phyloP scores from a whole-genome alignment of 768 basidiomycete species.

The Suillus lakei region DNA sequence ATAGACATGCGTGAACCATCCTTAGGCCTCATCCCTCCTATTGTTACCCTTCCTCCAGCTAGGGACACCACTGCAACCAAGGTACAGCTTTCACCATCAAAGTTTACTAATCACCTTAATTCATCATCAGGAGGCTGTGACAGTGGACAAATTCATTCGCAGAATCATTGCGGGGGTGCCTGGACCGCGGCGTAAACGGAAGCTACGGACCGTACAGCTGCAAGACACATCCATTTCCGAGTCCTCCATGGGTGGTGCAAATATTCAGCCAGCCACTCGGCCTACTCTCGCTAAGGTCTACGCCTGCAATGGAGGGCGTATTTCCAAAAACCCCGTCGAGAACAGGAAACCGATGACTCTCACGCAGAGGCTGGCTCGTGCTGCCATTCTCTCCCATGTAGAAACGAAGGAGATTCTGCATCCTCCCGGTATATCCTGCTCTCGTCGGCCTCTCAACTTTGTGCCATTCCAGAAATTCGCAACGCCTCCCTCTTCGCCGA shows the following conservation, averaged over 20 bases:
- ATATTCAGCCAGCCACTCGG: constrained; percentile 9
- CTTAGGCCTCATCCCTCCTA: constrained; percentile 19
- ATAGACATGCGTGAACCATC: neutral
- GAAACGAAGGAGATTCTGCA: constrained; percentile 23
- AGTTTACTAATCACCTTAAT: neutral
- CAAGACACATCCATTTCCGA: neutral
- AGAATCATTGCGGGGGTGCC: constrained; percentile 7
- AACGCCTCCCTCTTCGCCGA: constrained; percentile 1
- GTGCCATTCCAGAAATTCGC: constrained; percentile 31
- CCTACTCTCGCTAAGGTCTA: neutral
- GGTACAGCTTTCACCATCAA: neutral
- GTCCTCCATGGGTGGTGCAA: constrained; percentile 24
- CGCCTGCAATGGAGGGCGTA: neutral
- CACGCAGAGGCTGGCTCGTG: constrained; percentile 26
- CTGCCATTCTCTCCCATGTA: constrained; percentile 29
- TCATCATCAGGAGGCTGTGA: constrained; percentile 17
- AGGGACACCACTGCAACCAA: neutral
- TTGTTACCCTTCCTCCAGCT: constrained; percentile 18
- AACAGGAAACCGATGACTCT: constrained; percentile 12
- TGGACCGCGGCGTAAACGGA: constrained; percentile 1
- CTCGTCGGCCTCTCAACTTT: constrained; percentile 32
- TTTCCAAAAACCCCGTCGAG: neutral
- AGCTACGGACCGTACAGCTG: neutral
- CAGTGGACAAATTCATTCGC: constrained; percentile 33
- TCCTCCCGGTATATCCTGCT: constrained; percentile 12